Evolutionary conservation across 352 stramenopile species (phyloP), one percentile per base, ranked within the genome.

Genomic region (Pythium sp.): DNA sequence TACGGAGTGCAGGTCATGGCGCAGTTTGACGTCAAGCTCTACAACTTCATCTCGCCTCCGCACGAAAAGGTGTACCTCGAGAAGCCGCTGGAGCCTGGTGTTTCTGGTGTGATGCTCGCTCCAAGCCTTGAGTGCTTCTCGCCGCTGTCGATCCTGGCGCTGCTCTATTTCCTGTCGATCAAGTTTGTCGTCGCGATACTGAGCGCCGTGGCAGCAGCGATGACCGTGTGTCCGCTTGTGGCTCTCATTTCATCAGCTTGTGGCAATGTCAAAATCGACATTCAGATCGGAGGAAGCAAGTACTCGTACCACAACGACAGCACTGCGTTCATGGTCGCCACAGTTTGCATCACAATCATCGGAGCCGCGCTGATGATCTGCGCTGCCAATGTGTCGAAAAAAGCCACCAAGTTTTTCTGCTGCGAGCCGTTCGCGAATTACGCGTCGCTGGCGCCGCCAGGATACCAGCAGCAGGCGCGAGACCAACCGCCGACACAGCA

Each of bases 161-260:
- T 90, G 64, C 73, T 91, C 51, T 92, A 92, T 67, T 91, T 89
- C 61, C 64, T 81, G 60, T 70, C 77, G 8, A 65, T 89, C 65
- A 92, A 92, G 67, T 77, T 85, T 34, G 62, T 71, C 57, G 66
- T 92, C 30, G 76, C 76, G 20, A 51, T 71, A 22, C 68, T 88
- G 32, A 89, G 80, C 47, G 61, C 69, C 0, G 6, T 81, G 9
- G 68, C 75, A 20, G 61, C 82, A 22, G 62, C 67, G 32, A 53
- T 86, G 62, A 69, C 80, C 12, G 57, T 86, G 26, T 62, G 66
- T 0, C 73, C 72, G 36, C 65, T 87, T 5, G 34, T 82, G 12
- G 67, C 62, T 5, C 69, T 74, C 22, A 18, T 80, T 49, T 58
- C 34, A 0, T 49, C 59, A 22, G 24, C 58, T 4, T 69, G 70